A percentile compares a stretch with the other conserved stretches of the same genome.
Evolutionary conservation across 164 flowering plant genomes (phyloP).

Genomic region (Brasenia schreberi): DNA sequence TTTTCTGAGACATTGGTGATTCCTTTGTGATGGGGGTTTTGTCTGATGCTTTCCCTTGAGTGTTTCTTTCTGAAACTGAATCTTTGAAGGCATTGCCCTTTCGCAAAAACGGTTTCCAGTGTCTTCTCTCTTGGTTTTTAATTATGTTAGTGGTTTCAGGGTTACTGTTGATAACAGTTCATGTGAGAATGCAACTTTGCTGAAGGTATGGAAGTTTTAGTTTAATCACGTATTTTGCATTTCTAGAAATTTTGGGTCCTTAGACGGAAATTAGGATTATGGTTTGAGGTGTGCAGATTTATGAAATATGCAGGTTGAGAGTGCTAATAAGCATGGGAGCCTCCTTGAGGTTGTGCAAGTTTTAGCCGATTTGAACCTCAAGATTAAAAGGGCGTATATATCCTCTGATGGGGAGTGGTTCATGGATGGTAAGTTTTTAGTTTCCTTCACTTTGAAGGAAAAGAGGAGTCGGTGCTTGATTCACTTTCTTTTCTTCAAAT

Average conservation of each 20-base stretch:
- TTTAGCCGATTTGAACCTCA: constrained; percentile 53
- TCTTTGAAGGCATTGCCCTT: too few relatives aligned
- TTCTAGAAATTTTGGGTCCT: neutral
- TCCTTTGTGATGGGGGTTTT: neutral
- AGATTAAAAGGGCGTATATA: constrained; percentile 53
- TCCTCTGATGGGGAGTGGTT: constrained; percentile 81
- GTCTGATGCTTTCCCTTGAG: neutral
- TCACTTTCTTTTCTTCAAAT: neutral
- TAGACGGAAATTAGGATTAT: neutral
- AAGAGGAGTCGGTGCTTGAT: neutral
- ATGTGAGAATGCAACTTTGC: constrained; percentile 54
- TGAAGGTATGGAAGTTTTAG: constrained; percentile 34
- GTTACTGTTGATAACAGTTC: constrained; percentile 70
- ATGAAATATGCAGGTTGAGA: constrained; percentile 50
- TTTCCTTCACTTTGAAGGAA: neutral
- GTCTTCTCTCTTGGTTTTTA: neutral
- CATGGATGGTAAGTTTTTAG: constrained; percentile 53
- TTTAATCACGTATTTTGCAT: too few relatives aligned
- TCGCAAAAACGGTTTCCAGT: neutral
- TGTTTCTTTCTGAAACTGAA: neutral
- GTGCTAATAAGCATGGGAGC: constrained; percentile 62
- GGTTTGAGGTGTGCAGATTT: neutral
- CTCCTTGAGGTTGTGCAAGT: constrained; percentile 65
- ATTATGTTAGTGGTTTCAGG: constrained; percentile 20
- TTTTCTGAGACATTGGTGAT: neutral